Percentiles rank a stretch among this genome's conserved stretches.
These are phyloP conservation scores for Xylariaceae sp. DNA, from an alignment of 2,329 filamentous ascomycete genomes.

Conservation along the genomic window DNA sequence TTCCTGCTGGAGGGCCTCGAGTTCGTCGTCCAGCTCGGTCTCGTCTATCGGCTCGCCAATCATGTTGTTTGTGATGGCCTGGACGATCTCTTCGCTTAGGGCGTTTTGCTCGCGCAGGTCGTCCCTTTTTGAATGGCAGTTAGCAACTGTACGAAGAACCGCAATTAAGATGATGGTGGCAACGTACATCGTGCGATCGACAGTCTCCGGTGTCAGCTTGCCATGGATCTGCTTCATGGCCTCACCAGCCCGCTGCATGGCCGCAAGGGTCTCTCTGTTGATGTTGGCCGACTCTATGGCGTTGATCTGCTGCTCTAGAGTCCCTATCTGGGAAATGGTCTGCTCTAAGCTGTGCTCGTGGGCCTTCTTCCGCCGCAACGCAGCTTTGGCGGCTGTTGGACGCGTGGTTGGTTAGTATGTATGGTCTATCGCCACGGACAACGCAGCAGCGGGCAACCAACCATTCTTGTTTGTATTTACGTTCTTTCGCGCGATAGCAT, in stretches of 20 bases:
- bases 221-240: constrained; percentile 94
- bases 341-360: constrained; percentile 90
- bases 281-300: constrained; percentile 98
- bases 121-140: constrained; percentile 56
- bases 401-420: constrained; percentile 16
- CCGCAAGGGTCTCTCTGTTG: constrained; percentile 90
- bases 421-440: constrained; percentile 9
- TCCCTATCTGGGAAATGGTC: constrained; percentile 82
- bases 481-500: constrained; percentile 81
- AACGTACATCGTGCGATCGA: constrained; percentile 88
- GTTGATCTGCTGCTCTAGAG: constrained; percentile 91
- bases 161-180: neutral
- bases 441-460: constrained; percentile 42
- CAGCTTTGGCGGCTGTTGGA: constrained; percentile 74
- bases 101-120: constrained; percentile 85
- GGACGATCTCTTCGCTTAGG: constrained; percentile 87
- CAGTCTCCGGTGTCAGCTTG: constrained; percentile 86
- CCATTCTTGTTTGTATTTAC: constrained; percentile 85
- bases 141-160: constrained; percentile 1
- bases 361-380: constrained; percentile 87
- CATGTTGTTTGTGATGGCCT: constrained; percentile 69
- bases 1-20: constrained; percentile 86
- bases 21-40: constrained; percentile 75
- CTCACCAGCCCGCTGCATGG: constrained; percentile 84
- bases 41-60: constrained; percentile 73